Base-by-base conservation (phyloP, 768 basidiomycete species). In the Kockovaella imperatae region DNA sequence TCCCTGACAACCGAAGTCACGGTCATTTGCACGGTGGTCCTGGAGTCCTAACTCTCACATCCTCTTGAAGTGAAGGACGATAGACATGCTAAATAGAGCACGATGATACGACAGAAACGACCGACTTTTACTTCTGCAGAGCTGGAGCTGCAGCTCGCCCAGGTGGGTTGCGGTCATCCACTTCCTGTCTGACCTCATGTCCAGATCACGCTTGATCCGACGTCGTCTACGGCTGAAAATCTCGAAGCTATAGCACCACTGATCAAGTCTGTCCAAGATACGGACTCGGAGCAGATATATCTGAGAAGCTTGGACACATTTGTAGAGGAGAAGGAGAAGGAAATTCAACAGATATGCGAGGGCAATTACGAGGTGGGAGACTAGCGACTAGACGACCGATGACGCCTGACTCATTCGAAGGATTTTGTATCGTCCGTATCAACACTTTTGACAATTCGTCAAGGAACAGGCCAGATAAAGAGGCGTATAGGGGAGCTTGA, bases 371-470 rank as follows among this genome's bases (percentile, higher is more conserved):
- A 74, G 68, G 74, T 74, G 20, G 31, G 65, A 50, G 31, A 6
- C 5, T 17, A 10, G 17, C 10, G 7, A 6, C n/a, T 4, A 24
- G 25, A 20, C 6, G 11, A 25, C 20, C 8, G 42, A 42, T 13
- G 21, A 6, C 20, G 18, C 24, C 13, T 21, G 20, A 42, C 24
- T 21, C 29, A 8, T 10, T 32, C 10, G 36, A 42, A 91, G 73
- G 93, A 97, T 73, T 99, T 99, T 61, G 90, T 96, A 28, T 83
- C 84, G 24, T 95, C 91, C 17, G 90, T 96, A 14, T 88, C 89
- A n/a, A 96, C 90, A 2, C 77, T 99, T 53, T 84, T 96, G 72
- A 84, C 84, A 39, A 88, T 99, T 68, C 84, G 96, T 70, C 88
- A 90, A 17, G 96, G 95, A 64, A 97, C 95, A 30, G 87, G 84